phyloP scores from a whole-genome alignment of 2,329 filamentous ascomycete genomes.

The Akanthomyces uredinophilus region DNA sequence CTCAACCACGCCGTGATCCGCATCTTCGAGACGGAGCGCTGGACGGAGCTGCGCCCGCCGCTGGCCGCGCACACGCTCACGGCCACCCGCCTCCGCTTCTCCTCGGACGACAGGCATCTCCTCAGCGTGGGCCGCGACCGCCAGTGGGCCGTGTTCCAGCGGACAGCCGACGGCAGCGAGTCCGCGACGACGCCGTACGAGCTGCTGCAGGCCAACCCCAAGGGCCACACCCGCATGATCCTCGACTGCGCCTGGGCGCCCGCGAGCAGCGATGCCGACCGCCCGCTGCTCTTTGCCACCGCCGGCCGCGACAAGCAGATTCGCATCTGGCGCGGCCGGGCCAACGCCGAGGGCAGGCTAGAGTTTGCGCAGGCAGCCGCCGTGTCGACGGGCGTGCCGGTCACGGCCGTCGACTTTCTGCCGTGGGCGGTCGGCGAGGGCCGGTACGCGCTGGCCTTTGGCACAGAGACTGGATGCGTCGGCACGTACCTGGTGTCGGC shows the following conservation, averaged over 20 bases:
- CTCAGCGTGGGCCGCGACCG: constrained; percentile 88
- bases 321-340: constrained; percentile 57
- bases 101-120: constrained; percentile 64
- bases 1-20: constrained; percentile 92
- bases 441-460: constrained; percentile 46
- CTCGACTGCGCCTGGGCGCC: constrained; percentile 82
- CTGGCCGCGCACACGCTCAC: constrained; percentile 84
- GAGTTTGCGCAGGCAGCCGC: constrained; percentile 49
- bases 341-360: constrained; percentile 26
- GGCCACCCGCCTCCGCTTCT: constrained; percentile 77
- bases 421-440: constrained; percentile 25
- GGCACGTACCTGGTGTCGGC: constrained; percentile 38
- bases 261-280: constrained; percentile 31
- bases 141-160: constrained; percentile 80
- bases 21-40: constrained; percentile 78
- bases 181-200: constrained; percentile 41
- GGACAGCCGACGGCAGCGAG: constrained; percentile 29
- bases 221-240: constrained; percentile 90
- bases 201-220: constrained; percentile 62
- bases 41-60: constrained; percentile 82
- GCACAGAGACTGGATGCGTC: constrained; percentile 50
- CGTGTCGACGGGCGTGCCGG: constrained; percentile 52
- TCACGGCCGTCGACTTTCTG: constrained; percentile 68
- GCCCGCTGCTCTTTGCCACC: constrained; percentile 63
- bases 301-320: constrained; percentile 85